Evolutionary conservation across 1,284 basidiomycete species (phyloP), one percentile per base, ranked within the genome.

Genomic region (Neonothopanus nambi): DNA sequence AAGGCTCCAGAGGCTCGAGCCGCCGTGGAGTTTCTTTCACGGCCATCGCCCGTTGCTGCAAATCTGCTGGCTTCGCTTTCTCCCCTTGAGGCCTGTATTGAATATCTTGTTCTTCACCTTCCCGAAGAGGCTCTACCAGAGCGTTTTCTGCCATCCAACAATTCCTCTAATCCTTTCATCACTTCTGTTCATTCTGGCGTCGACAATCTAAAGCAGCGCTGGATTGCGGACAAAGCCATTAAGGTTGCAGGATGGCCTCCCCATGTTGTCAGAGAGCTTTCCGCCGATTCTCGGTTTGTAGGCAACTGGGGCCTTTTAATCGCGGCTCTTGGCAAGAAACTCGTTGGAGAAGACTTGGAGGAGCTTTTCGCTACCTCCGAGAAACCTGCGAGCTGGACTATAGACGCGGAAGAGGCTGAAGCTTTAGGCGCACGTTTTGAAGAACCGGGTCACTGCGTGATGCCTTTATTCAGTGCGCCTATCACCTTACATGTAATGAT

Each of bases 201-300:
- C 15, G 80, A 82, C 30, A 82, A 87, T 54, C 68, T 97, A 17
- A 87, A 86, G 57, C 79, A 74, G 51, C 80, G 89, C 13, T 98
- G 95, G 95, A 72, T 89, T 2, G 82, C 88, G 57, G 92, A 97
- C 51, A 85, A 87, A 63, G 83, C 92, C 2, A 78, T 88, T 52
- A 93, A 93, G 64, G 82, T 90, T 64, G 91, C 88, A 39, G 95
- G 94, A 2, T 95, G 88, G 73, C 94, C 94, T 6, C 71, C 80
- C 1, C 82, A 87, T 55, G 74, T 81, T 8, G 90, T 95, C 13
- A 84, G 82, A 61, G 74, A 78, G 24, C 79, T 75, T 51, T 73
- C 82, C 47, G 61, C 64, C 7, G 67, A 75, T 59, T 63, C 65
- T 37, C 68, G 59, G 42, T 62, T 74, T 51, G 66, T 67, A 45